These are phyloP conservation scores for Stipa capillata DNA, from an alignment of 176 grass and related monocot species.

Conservation along the genomic window DNA sequence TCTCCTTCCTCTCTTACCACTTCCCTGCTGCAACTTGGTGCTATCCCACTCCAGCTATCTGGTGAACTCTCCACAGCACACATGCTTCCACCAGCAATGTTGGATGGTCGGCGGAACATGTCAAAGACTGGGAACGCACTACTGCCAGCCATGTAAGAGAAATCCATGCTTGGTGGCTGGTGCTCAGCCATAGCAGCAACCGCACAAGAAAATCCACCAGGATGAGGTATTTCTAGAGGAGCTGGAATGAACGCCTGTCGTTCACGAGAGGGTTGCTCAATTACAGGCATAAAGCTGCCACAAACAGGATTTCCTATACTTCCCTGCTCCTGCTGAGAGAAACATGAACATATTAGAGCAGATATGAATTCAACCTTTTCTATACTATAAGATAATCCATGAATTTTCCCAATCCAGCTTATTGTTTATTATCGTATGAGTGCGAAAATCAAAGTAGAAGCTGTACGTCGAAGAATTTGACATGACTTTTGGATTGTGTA, in stretches of 20 bases:
- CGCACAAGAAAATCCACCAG: constrained; percentile 71
- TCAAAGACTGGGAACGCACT: constrained; percentile 47
- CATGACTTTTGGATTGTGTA: background rate
- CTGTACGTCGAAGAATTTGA: background rate
- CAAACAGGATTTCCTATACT: constrained; percentile 60
- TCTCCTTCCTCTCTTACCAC: constrained; percentile 62
- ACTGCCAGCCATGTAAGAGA: constrained; percentile 41
- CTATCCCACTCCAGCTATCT: constrained; percentile 53
- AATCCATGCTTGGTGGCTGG: constrained; percentile 47
- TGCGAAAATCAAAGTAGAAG: background rate
- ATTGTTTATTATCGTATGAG: background rate
- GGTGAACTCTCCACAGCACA: constrained; percentile 39
- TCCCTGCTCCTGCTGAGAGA: constrained; percentile 72
- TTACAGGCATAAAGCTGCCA: constrained; percentile 51
- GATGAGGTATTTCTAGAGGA: constrained; percentile 51
- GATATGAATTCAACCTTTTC: too few relatives aligned
- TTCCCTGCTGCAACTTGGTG: constrained; percentile 53
- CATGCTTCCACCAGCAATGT: constrained; percentile 27
- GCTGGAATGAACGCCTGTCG: constrained; percentile 41
- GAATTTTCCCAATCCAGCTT: background rate
- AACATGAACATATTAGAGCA: constrained; percentile 1
- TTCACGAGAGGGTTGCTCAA: constrained; percentile 34
- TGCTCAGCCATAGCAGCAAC: constrained; percentile 72
- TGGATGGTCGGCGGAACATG: constrained; percentile 44
- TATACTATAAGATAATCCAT: too few relatives aligned